Base-by-base conservation (phyloP, 2,329 filamentous ascomycete species). In the Clarireedia hainanense region DNA sequence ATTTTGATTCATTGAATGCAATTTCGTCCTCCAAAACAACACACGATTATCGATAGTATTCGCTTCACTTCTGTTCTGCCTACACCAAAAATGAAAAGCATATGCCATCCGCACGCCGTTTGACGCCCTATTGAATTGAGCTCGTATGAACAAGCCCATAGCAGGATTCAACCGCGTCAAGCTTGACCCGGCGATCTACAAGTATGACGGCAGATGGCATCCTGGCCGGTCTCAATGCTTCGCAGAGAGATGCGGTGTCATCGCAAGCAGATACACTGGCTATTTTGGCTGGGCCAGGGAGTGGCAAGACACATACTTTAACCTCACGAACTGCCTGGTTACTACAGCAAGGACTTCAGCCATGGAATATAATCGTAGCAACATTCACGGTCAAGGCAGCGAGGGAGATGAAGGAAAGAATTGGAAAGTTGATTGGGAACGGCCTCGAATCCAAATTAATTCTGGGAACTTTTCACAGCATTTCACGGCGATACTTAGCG, bases 321-420 rank as follows among this genome's bases (percentile, higher is more conserved):
- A 96, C 91, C 0, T 89, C 91, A 46, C 87, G 94, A 60, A 90
- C 96, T 57, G 91, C 91, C 64, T 95, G 92, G 78, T 82, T 96
- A 30, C 80, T 96, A 53, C 81, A 85, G 50, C 77, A 87, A 63
- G 82, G 85, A 43, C 81, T 89, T 64, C 80, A 83, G 56, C 92
- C 92, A 66, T 84, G 88, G 74, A 90, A 96, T 73, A 84, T 97
- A 65, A 85, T 99, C 58, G 92, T 96, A 58, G 94, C 92, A 59
- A 97, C 92, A 0, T 99, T 99, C 68, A 99, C 94, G 2, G 91
- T 96, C 70, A 97, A 97, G 71, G 91, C 94, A 1, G 89, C 91
- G 17, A 81, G 80, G 17, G 92, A 97, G 74, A 99, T 99, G 92
- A 90, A 91, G 66, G 84, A 90, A 67, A 83, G 92, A 6, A 89